phyloP scores from a whole-genome alignment of 179 eudicot genomes.

The Nepenthes alata region DNA sequence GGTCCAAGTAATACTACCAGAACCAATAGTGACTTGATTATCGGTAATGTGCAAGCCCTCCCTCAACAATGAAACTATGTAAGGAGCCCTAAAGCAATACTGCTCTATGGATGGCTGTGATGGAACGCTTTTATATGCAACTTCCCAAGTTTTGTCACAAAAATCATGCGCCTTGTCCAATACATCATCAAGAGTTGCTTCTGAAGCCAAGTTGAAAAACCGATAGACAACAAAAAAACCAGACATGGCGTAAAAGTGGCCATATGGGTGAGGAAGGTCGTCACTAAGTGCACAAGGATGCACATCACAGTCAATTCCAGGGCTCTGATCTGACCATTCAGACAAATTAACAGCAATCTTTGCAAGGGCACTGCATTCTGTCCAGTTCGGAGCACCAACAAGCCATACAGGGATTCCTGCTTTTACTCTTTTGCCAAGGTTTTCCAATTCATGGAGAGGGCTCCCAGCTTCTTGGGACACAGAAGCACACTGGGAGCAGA shows the following conservation, averaged over 20 bases:
- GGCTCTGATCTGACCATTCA: slow-evolving; percentile 67
- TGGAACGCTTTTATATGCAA: slow-evolving; percentile 68
- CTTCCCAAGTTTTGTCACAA: slow-evolving; percentile 70
- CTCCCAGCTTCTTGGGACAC: slow-evolving; percentile 29
- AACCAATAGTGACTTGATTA: slow-evolving; percentile 56
- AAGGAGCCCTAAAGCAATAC: slow-evolving; percentile 95
- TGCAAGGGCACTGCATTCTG: slow-evolving; percentile 68
- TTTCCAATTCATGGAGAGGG: slow-evolving; percentile 31
- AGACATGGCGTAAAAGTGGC: slow-evolving; percentile 88
- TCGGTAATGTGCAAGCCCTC: slow-evolving; percentile 85
- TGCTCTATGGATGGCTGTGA: slow-evolving; percentile 97
- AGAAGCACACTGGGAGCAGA: slow-evolving; percentile 64
- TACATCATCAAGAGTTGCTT: slow-evolving; percentile 78
- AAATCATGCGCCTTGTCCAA: slow-evolving; percentile 68
- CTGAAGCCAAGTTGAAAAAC: slow-evolving; percentile 76
- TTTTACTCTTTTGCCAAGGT: slow-evolving; percentile 39
- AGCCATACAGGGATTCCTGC: slow-evolving; percentile 48
- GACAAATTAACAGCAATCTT: slow-evolving; percentile 81
- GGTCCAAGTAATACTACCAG: slow-evolving; percentile 98
- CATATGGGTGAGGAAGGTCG: slow-evolving; percentile 65
- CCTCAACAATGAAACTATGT: slow-evolving; percentile 64
- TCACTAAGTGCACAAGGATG: slow-evolving; percentile 81
- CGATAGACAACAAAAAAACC: slow-evolving; percentile 91
- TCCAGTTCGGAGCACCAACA: slow-evolving; percentile 79
- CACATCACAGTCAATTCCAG: slow-evolving; percentile 69